Base-by-base conservation (phyloP, 495 filamentous ascomycete species). In the Hypoxylon intermedium region DNA sequence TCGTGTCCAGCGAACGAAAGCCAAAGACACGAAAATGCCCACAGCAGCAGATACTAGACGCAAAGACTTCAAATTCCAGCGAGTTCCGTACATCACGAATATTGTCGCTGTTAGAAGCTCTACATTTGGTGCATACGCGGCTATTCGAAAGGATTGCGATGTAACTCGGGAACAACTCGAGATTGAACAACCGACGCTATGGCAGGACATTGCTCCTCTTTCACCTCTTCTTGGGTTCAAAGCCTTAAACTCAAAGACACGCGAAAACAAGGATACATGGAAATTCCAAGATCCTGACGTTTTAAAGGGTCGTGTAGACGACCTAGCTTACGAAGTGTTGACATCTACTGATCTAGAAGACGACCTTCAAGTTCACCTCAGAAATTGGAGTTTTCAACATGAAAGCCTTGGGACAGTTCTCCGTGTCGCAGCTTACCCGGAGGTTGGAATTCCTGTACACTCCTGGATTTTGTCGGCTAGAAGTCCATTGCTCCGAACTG, bases 61-160 rank as follows among this genome's bases (percentile, higher is more conserved):
- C n/a, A 91, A 89, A 60, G 91, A 96, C 61, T 96, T 91, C 76
- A 98, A 98, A 61, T 98, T 97, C 66, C 86, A 89, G 63, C 85
- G 94, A 20, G 86, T 98, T 16, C 88, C 95, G 2, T 89, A 89
- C 40, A 80, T 98, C 30, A 97, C 92, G 0, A 84, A 90, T 20
- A 88, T 93, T 5, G 81, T 87, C 15, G 85, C 89, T 23, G 92
- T 98, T 2, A 82, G 91, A 63, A 92, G 92, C 38, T 97, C 92
- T 13, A 82, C 86, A 1, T 95, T 87, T 75, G 94, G 94, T 3
- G 89, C 91, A 5, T 98, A 89, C 79, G 89, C 92, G 15, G 94
- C 91, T 2, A 82, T 95, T 30, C 89, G 94, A 16, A 87, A 86
- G 58, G 94, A 98, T 51, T 90, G 85, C 56, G 87, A 94, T 66